Percentiles rank a stretch among this genome's conserved stretches.
These are phyloP conservation scores for Aspergillus ochraceus DNA, from an alignment of 2,329 filamentous ascomycete species.

Conservation along the genomic window DNA sequence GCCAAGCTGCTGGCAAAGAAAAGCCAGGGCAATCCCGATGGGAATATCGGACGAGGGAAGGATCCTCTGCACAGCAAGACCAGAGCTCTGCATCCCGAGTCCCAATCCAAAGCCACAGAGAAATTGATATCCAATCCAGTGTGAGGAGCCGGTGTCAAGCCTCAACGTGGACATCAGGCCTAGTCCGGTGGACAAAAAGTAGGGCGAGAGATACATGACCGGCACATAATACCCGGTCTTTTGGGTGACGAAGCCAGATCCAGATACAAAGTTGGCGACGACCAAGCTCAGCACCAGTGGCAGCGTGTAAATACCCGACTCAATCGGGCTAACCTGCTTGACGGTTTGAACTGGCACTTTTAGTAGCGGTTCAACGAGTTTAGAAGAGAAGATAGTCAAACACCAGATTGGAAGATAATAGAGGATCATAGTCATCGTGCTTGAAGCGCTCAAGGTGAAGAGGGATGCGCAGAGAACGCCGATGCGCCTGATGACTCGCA, in stretches of 20 bases:
- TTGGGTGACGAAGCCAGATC: background rate
- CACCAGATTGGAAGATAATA: slow-evolving; percentile 2
- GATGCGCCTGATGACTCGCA: background rate
- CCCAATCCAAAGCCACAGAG: background rate
- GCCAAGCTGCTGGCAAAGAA: background rate
- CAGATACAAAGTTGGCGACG: background rate
- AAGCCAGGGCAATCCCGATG: background rate
- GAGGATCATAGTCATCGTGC: background rate
- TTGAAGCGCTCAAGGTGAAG: background rate
- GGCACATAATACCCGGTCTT: background rate
- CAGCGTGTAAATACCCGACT: background rate
- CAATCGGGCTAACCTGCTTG: background rate
- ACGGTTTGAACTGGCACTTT: background rate
- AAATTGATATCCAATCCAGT: slow-evolving; percentile 2
- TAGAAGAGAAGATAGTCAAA: background rate
- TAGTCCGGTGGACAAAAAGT: background rate
- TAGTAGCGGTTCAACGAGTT: background rate
- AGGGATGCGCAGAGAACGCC: background rate
- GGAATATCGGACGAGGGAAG: background rate
- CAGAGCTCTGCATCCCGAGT: background rate
- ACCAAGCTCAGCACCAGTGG: background rate
- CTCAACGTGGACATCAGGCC: background rate
- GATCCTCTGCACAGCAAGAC: background rate
- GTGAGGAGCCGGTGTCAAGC: background rate
- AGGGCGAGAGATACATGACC: background rate